Evolutionary conservation across 164 flowering plant species (phyloP), one percentile per base, ranked within the genome.

Genomic region (Umbellularia californica): DNA sequence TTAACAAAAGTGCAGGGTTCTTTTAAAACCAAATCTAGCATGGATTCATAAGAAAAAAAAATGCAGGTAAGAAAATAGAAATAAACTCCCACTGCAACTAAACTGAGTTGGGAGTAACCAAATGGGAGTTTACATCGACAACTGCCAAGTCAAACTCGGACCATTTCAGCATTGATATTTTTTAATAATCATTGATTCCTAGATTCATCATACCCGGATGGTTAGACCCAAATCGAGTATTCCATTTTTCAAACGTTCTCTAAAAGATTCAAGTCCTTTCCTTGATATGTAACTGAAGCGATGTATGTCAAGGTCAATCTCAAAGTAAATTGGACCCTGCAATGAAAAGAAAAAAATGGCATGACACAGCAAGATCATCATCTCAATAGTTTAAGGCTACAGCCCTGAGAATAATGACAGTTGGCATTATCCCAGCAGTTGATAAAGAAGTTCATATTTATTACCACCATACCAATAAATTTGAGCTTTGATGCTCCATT

Each of bases 271-370:
- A 12, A 96, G 89, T 35, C 99, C 99, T 75, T 92, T 96, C 77
- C 99, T 89, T 63, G 98, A 88, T 77, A 96, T 90, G 85, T 85
- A 96, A 87, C 98, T 88, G 84, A 94, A 96, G 19, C 97, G 89
- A 74, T 96, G 99, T 80, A 96, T 87, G 79, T 96, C 99, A 68
- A 96, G 84, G 78, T 96, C 98, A 47, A 96, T 91, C 88, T 96
- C 99, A 68, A 96, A 89, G 89, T 96, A 96, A 76, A 88, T 94
- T 2, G 88, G 41, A 11, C 97, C 99, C 98, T 95, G 87, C 82
- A 80, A 51, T 70, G 20, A 64, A 65, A 30, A 13, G 17, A 66
- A 27, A 28, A 14, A 28, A 30, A 30, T 4, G 30, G 17, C 17
- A 14, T 66, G 20, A 52, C 58, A 52, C 14, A 52, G 19, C 19